Evolutionary conservation across 495 filamentous ascomycete genomes (phyloP), one percentile per base, ranked within the genome.

Genomic region (Zalerion maritima): DNA sequence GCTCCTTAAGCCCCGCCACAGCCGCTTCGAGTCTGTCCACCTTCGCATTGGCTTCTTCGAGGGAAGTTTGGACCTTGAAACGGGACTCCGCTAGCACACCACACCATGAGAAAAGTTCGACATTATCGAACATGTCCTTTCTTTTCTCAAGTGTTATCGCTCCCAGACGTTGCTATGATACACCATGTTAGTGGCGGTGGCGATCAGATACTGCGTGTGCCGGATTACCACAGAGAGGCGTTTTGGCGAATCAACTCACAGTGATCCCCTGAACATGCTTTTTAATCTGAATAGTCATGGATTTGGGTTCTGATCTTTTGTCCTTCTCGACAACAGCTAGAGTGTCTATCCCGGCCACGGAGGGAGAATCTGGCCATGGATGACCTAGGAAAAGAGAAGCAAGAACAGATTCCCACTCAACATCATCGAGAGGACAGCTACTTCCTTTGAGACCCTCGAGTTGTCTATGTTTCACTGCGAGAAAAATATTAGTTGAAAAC

Each of bases 101-200:
- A 21, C 71, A 66, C 84, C 83, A 91, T 28, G 81, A 72, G 34
- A 79, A 81, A 2, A 79, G 63, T 19, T 76, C 62, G 23, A 87
- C 64, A 12, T 66, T 70, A 32, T 75, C 62, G n/a, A n/a, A n/a
- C n/a, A n/a, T n/a, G 28, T 73, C 69, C 15, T 77, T 67, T 33
- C 75, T 59, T 46, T 72, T 58, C 17, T 55, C 45, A 0, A 93
- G 54, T 6, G 52, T 57, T 9, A 91, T 45, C 4, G 73, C 49
- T 18, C 83, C 82, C 3, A 89, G 68, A 18, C 66, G 66, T 75
- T 81, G 77, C 71, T 79, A 27, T 16, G 12, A 30, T 19, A 12
- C 4, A 18, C 30, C 14, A 34, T 46, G 30, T 41, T 22, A 42
- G 6, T 21, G 7, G 26, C 6, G 15, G 11, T 8, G 21, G 21